Evolutionary conservation across 208 protist genomes (phyloP).

Genomic region (Trypanosoma lewisi): DNA sequence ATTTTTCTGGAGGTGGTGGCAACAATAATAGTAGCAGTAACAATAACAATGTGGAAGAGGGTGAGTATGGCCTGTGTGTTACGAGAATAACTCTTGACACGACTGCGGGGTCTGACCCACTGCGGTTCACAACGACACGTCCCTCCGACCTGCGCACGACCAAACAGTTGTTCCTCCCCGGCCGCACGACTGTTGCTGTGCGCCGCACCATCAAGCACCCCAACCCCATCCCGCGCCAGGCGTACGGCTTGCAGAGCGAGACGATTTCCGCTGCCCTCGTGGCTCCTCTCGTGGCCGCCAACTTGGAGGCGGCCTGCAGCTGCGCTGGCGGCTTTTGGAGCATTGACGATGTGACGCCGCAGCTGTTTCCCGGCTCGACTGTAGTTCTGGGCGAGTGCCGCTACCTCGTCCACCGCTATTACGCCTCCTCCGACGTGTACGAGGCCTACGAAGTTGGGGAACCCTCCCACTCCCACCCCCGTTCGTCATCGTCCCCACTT

Average conservation of each 20-base stretch:
- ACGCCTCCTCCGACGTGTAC: conserved; percentile 72
- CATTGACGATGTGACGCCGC: conserved; percentile 25
- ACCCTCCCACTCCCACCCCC: too few species aligned
- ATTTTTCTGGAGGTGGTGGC: background rate
- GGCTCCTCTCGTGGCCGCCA: conserved; percentile 37
- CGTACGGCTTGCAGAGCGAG: conserved; percentile 45
- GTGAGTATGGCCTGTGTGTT: background rate
- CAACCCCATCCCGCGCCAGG: conserved; percentile 49
- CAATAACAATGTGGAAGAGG: background rate
- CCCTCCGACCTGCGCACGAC: conserved; percentile 64
- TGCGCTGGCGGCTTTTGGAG: conserved; percentile 20
- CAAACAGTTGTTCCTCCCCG: conserved; percentile 67
- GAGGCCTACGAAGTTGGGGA: conserved; percentile 41
- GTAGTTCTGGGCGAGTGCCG: conserved; percentile 33
- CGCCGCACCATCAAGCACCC: conserved; percentile 47
- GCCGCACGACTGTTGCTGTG: conserved; percentile 6
- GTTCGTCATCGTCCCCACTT: too few species aligned
- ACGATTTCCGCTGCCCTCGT: conserved; percentile 50
- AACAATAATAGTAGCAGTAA: background rate
- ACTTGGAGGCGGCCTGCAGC: conserved; percentile 28
- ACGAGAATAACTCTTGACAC: conserved; percentile 4
- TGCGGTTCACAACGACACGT: conserved; percentile 45
- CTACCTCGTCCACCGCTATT: conserved; percentile 50
- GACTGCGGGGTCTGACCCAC: conserved; percentile 22
- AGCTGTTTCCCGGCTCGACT: conserved; percentile 43